A percentile compares a stretch with the other conserved stretches of the same genome.
phyloP scores from a whole-genome alignment of 257 asterid species.

The Solanum okadae region DNA sequence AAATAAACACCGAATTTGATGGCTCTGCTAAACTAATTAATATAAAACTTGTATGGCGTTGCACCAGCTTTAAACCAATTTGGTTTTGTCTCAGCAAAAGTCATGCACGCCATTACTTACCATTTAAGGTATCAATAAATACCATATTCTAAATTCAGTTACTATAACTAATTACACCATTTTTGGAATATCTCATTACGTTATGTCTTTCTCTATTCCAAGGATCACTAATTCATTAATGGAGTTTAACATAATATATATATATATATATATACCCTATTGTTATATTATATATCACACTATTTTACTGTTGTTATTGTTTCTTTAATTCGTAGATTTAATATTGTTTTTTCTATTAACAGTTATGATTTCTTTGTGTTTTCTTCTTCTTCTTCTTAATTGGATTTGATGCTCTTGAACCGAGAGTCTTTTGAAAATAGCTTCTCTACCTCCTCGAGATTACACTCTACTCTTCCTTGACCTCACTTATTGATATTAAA shows the following conservation, averaged over 20 bases:
- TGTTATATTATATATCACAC: background rate
- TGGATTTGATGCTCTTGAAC: background rate
- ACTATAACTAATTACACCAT: background rate
- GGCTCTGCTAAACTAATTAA: constrained; percentile 1
- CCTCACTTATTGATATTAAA: background rate
- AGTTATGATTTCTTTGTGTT: background rate
- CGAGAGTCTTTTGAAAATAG: too few species aligned
- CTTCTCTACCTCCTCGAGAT: background rate
- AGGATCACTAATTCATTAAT: background rate
- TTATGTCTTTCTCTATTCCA: background rate
- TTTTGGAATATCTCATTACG: background rate
- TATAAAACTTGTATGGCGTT: background rate
- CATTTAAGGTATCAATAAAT: background rate
- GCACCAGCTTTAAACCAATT: background rate
- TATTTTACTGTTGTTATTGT: background rate
- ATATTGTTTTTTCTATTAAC: too few species aligned
- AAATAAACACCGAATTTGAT: constrained; percentile 17
- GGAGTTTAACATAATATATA: too few species aligned
- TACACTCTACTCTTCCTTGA: background rate
- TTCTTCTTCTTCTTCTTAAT: background rate
- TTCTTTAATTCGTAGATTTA: too few species aligned
- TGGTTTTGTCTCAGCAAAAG: background rate
- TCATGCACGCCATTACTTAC: background rate
- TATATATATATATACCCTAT: too few species aligned
- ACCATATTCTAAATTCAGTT: background rate